A percentile compares a stretch with the other conserved stretches of the same genome.
These are phyloP conservation scores for Fusarium siculi DNA, from an alignment of 2,329 filamentous ascomycete genomes.

Conservation along the genomic window DNA sequence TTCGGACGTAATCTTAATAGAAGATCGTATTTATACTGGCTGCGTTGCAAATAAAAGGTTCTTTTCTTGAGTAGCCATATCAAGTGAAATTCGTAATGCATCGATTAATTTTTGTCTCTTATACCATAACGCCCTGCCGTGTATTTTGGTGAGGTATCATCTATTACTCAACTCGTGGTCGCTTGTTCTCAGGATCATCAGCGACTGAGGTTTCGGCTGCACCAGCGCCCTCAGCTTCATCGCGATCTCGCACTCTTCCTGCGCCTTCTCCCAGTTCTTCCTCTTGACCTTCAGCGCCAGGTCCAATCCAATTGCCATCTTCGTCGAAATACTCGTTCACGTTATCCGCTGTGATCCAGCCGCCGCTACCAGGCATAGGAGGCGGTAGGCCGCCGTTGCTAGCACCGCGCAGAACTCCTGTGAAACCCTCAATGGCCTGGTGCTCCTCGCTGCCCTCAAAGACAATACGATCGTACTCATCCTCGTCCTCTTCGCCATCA, in stretches of 20 bases:
- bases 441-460: conserved; percentile 64
- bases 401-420: conserved; percentile 63
- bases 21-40: conserved; percentile 12
- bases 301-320: conserved; percentile 78
- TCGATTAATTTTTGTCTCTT: conserved; percentile 13
- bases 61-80: neutral
- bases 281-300: conserved; percentile 51
- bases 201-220: conserved; percentile 54
- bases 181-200: conserved; percentile 58
- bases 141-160: neutral
- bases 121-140: conserved; percentile 38
- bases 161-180: conserved; percentile 57
- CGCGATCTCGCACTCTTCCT: conserved; percentile 64
- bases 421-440: conserved; percentile 66
- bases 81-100: conserved; percentile 8
- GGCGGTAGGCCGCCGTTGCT: conserved; percentile 67
- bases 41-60: neutral
- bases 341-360: conserved; percentile 94
- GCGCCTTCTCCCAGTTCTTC: conserved; percentile 71
- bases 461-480: conserved; percentile 64
- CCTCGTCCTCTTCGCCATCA: conserved; percentile 67
- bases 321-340: conserved; percentile 85
- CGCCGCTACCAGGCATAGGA: conserved; percentile 76
- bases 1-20: conserved; percentile 42
- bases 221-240: conserved; percentile 63